A percentile compares a stretch with the other conserved stretches of the same genome.
Evolutionary conservation across 2,329 filamentous ascomycete genomes (phyloP).

Genomic region (Neonectria punicea): DNA sequence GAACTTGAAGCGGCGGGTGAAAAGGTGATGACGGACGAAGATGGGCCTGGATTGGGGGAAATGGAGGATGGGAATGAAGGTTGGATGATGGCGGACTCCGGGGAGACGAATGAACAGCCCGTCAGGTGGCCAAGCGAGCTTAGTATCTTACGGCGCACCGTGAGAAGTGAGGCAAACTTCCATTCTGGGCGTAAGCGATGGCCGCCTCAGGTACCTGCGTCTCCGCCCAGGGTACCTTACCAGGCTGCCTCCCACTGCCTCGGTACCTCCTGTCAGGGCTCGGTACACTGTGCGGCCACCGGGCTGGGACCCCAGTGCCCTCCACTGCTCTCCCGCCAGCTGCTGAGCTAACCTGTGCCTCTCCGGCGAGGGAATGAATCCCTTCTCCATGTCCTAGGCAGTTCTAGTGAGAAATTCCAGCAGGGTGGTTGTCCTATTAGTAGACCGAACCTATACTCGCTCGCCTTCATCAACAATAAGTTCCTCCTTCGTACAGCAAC

Average conservation of each 20-base stretch:
- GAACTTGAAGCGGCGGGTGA: conserved; percentile 18
- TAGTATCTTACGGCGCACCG: not conserved
- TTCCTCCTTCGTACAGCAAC: not conserved
- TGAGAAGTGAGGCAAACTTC: conserved; percentile 5
- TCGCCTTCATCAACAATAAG: not conserved
- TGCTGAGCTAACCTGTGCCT: not conserved
- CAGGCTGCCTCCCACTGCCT: not conserved
- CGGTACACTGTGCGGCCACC: not conserved
- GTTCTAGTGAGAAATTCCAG: not conserved
- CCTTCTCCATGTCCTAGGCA: too few species aligned
- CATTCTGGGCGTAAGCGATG: not conserved
- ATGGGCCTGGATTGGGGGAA: conserved; percentile 5
- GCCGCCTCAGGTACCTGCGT: conserved; percentile 8
- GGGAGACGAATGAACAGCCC: conserved; percentile 33
- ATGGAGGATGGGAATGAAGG: conserved; percentile 25
- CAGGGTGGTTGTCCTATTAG: not conserved
- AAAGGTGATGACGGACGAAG: conserved; percentile 28
- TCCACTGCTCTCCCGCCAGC: not conserved
- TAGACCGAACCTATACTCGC: not conserved
- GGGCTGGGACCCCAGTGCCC: not conserved
- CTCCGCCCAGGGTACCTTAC: not conserved
- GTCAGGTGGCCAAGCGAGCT: conserved; percentile 35
- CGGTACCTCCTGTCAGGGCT: not conserved
- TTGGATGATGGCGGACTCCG: conserved; percentile 32
- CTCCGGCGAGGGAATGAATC: not conserved